Evolutionary conservation across 805 yeast genomes (phyloP), one percentile per base, ranked within the genome.

Genomic region (Tetrapisispora fleetii): DNA sequence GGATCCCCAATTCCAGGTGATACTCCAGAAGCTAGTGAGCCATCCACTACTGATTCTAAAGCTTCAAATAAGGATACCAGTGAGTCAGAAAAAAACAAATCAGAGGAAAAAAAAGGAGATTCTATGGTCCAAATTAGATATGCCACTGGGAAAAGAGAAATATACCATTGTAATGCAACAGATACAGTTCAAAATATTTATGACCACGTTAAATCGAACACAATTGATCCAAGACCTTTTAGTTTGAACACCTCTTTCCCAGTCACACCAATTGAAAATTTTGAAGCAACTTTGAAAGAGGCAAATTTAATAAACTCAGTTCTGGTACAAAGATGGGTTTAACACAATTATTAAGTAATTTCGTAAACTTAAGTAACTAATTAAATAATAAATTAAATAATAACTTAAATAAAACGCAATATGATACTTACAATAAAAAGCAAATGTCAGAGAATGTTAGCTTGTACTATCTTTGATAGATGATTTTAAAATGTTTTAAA

Each of bases 1-100:
- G 99, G 99, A 1, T 83, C 95, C 1, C 93, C 95, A 1, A 83
- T 86, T 19, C 93, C 95, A 0, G 86, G 89, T 0, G 93, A 84
- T 45, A 45, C 40, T 24, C 41, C 62, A 1, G 50, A 56, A 18
- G 50, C 41, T 19, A 3, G 32, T 1, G 43, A 43, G 4, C 48
- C 50, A 8, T 55, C 56, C 24, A 44, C 55, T 11, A 46, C 61
- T 9, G 48, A 57, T 17, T 53, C 58, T 2, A 40, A 39, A 22
- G 17, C 4, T 22, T 8, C 18, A 2, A 30, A 39, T 22, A 5
- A 33, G 10, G 16, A 14, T 5, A n/a, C 37, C 6, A 33, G 16
- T 33, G 37, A 33, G 37, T 14, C 16, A n/a, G 52, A 50, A 22
- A 51, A 58, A 39, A 53, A 54, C 13, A 52, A 55, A 18, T 2